Base-by-base conservation (phyloP, 192 early-diverging fungal genomes). In the Dissophora ornata region DNA sequence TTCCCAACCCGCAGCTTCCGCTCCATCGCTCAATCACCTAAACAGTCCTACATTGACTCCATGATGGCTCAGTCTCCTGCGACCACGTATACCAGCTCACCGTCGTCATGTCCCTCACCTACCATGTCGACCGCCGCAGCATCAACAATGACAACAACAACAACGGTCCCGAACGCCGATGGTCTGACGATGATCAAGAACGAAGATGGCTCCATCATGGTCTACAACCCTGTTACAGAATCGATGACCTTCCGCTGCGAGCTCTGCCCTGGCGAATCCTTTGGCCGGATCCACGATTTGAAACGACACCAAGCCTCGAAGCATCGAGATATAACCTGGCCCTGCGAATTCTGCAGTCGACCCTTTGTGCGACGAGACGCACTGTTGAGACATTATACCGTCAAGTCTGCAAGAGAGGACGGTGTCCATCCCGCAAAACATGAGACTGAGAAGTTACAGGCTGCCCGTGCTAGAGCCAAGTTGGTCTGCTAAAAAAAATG, bases 271-370 rank as follows among this genome's bases (percentile, higher is more conserved):
- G 8, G 12, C 10, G 55, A 57, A 7, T 33, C 52, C 24, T 74
- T 65, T 65, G 70, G 70, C 8, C 61, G 70, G 13, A 65, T 74
- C 36, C 70, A 74, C 15, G 70, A 74, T 19, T 38, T 64, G 12
- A 63, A 74, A 41, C 46, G 70, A 12, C 70, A 74, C 19, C 56
- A 74, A 13, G 32, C 36, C 8, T 74, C 70, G 15, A 74, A 74
- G 34, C 70, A 74, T 33, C 50, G 65, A 26, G 56, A 30, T n/a
- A 42, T 13, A 9, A 57, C 55, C 11, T 71, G 60, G 53, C 59
- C 69, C 11, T 71, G 69, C 28, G 69, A 71, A 40, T 74, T 59
- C 56, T 74, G 70, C 53, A 36, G 48, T 1, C 44, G 61, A 0
- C 36, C 28, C 19, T 74, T 74, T 59, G 70, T 41, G 3, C 34